These are phyloP conservation scores for Fusarium sp. DNA, from an alignment of 2,329 filamentous ascomycete genomes.

Conservation along the genomic window DNA sequence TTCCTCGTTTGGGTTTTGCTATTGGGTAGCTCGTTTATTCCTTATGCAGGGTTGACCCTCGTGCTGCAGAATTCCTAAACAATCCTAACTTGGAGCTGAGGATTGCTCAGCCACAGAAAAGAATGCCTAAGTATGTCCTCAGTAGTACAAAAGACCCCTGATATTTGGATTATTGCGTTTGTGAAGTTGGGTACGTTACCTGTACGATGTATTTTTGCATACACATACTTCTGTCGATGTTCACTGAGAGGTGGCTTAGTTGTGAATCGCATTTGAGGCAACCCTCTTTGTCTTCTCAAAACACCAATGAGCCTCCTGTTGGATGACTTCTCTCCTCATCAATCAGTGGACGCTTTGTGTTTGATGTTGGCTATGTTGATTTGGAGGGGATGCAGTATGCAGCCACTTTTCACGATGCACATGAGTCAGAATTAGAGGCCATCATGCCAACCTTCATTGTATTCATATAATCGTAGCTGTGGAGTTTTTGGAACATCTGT, in stretches of 20 bases:
- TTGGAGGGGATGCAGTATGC: neutral
- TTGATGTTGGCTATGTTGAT: neutral
- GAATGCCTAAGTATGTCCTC: neutral
- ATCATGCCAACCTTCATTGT: neutral
- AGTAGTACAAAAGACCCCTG: neutral
- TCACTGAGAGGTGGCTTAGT: neutral
- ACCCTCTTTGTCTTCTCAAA: neutral
- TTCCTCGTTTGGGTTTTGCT: neutral
- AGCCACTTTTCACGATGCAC: constrained; percentile 19
- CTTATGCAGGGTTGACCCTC: neutral
- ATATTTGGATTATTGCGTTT: neutral
- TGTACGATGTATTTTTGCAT: neutral
- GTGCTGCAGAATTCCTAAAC: neutral
- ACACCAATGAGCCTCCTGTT: neutral
- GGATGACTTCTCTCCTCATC: neutral
- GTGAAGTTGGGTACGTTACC: constrained; percentile 5
- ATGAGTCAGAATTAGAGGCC: constrained; percentile 41
- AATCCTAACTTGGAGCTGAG: neutral
- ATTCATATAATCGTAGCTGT: neutral
- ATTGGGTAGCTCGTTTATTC: neutral
- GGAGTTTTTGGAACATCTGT: neutral
- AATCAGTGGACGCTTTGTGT: neutral
- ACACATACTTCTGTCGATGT: neutral
- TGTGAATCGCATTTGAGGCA: neutral
- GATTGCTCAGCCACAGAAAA: neutral